Evolutionary conservation across 2,329 filamentous ascomycete genomes (phyloP), one percentile per base, ranked within the genome.

Genomic region (Pseudocercospora vitis): DNA sequence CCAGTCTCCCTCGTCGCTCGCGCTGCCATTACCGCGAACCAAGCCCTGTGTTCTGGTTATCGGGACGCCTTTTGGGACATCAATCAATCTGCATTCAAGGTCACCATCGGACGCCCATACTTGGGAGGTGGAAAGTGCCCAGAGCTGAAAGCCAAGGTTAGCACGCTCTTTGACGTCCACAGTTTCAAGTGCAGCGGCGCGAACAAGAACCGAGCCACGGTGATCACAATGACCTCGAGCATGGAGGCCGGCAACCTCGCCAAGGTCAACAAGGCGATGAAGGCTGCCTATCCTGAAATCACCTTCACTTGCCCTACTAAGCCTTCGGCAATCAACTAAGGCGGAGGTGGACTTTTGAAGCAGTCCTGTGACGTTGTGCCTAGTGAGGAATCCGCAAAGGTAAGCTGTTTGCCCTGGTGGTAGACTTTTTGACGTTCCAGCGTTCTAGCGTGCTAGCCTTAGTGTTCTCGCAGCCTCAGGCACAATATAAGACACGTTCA

Each of bases 51-150:
- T 51, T 28, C 16, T 8, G 58, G 50, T 11, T 60, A 55, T 42
- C 18, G 23, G 7, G 49, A 58, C 39, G 49, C 50, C 9, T 48
- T 53, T 19, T 50, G 47, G 44, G 48, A 58, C 19, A 48, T 55
- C 12, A 35, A 56, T 18, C 31, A 53, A 21, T 56, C 53, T 19
- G 48, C 52, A 9, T 60, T 52, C 50, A 33, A 52, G 32, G 46
- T 60, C 26, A 54, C 39, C 4, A 51, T 60, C 16, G 56, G 58
- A 19, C 58, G 58, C 2, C 50, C 56, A 19, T 60, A 56, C 39
- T 49, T 60, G 1, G 58, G 51, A 18, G 58, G 56, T 12, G 44
- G 14, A 3, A 49, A 26, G 4, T 60, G 58, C 19, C 40, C 48
- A 9, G 48, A 55, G n/a, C 29, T 60, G 16, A 45, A 55, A 31